Evolutionary conservation across 768 basidiomycete genomes (phyloP), one percentile per base, ranked within the genome.

Genomic region (Cubamyces lactineus): DNA sequence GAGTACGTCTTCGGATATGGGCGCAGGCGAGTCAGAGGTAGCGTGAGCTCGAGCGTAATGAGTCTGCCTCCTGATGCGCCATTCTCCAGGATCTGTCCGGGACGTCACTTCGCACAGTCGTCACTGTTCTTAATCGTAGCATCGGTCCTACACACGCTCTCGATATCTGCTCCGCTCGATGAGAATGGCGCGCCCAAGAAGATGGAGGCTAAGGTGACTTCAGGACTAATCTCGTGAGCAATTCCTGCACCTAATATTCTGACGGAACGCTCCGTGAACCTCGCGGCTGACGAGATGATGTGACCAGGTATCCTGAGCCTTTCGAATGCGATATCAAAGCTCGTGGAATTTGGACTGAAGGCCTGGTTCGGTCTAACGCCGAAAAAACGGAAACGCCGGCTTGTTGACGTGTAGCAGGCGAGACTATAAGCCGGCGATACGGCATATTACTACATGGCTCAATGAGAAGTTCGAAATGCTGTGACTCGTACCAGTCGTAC

Each of bases 271-370:
- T 24, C 5, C 23, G 13, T 8, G 40, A n/a, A 8, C 23, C 53
- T 24, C 28, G 34, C n/a, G 21, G 16, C 46, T 17, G 38, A 11
- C 34, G 17, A 12, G 15, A 30, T 5, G 41, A 6, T 17, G 13
- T 45, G 28, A 9, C 47, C 34, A 72, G 71, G 24, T 66, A 66
- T 38, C 70, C 71, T 2, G 58, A 57, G 41, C 70, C 67, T 5
- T 72, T 71, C 50, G 57, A 62, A 12, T 72, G 71, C 49, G 40
- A 38, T 26, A 64, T 72, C 53, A 63, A 61, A 34, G 64, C 71
- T 5, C 66, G 70, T 7, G 69, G 63, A 17, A 13, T 46, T 8
- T 50, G 19, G 41, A 61, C 61, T 2, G 53, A 58, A 46, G 30
- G 48, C 0, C 43, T 69, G 34, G 34, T 34, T 34, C 34, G 34